Percentiles rank a stretch among this genome's conserved stretches.
Evolutionary conservation across 179 eudicot genomes (phyloP).

Genomic region (Gypsophila paniculata): DNA sequence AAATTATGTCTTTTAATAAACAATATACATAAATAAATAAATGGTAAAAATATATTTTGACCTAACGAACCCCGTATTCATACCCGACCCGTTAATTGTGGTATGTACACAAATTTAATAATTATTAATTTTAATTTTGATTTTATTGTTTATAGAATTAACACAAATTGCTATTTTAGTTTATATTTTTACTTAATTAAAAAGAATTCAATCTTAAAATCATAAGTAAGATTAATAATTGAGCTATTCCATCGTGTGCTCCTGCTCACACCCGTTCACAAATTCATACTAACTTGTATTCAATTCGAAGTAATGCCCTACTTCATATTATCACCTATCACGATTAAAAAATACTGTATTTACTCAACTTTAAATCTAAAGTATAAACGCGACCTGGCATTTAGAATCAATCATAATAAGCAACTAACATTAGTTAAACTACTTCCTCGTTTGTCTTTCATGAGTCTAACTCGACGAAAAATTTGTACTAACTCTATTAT

Average conservation of each 20-base stretch:
- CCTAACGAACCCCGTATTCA: conserved; percentile 2
- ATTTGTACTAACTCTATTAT: too few species aligned
- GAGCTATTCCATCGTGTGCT: background rate
- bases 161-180: background rate
- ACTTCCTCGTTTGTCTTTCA: too few species aligned
- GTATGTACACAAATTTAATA: background rate
- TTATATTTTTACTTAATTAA: background rate
- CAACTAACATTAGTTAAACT: too few species aligned
- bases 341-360: background rate
- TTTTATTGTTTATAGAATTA: background rate
- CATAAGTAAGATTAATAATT: background rate
- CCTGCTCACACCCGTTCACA: conserved; percentile 1
- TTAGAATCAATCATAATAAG: too few species aligned
- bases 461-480: too few species aligned
- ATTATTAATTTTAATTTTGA: background rate
- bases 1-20: background rate
- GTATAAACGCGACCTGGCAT: too few species aligned
- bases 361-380: too few species aligned
- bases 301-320: background rate
- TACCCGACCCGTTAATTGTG: background rate
- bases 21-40: background rate
- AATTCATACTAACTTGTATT: background rate
- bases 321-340: background rate
- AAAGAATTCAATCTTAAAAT: background rate
- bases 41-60: background rate